Percentiles rank a stretch among this genome's conserved stretches.
Conservation (phyloP, 805 yeast genomes). For the Saccharomyces eubayanus region DNA sequence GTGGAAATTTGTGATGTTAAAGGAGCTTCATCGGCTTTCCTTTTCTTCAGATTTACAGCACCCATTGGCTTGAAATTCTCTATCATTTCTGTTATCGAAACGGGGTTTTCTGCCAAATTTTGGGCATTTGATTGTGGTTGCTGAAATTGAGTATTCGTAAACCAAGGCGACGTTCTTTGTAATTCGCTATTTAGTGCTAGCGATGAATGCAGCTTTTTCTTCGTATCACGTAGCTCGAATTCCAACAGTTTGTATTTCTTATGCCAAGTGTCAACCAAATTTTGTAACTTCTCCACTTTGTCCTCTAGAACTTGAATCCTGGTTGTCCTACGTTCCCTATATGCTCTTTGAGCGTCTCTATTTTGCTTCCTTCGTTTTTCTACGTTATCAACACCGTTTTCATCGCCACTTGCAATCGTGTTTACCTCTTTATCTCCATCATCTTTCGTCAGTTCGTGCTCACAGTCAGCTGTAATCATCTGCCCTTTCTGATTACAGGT, state of each 20-base stretch:
- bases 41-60: constrained; percentile 39
- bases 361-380: constrained; percentile 87
- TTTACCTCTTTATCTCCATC: background rate
- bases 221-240: constrained; percentile 14
- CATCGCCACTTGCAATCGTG: background rate
- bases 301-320: constrained; percentile 73
- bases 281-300: constrained; percentile 14
- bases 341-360: constrained; percentile 87
- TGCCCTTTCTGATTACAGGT: background rate
- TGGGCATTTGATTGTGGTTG: background rate
- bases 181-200: background rate
- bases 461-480: background rate
- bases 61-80: constrained; percentile 48
- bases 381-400: background rate
- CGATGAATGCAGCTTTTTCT: background rate
- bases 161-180: background rate
- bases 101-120: background rate
- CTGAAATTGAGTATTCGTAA: background rate
- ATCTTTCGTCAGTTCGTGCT: background rate
- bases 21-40: background rate
- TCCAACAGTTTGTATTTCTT: constrained; percentile 34
- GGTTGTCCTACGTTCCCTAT: constrained; percentile 79
- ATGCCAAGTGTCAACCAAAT: constrained; percentile 59
- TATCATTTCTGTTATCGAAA: constrained; percentile 17
- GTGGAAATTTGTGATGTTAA: background rate